phyloP scores from a whole-genome alignment of 441 rosid species.

The Gossypium schwendimanii region DNA sequence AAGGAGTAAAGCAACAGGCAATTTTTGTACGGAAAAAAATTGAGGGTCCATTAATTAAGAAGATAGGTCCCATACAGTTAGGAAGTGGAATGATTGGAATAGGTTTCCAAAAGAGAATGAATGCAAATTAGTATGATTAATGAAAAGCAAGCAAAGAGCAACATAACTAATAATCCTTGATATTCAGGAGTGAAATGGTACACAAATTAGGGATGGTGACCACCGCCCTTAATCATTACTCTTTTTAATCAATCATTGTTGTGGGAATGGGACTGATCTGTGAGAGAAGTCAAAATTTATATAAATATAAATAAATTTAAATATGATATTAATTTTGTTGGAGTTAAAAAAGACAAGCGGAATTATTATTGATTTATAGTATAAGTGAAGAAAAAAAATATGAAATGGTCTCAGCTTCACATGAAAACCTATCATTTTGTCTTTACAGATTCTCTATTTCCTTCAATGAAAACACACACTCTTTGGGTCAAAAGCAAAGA shows the following conservation, averaged over 20 bases:
- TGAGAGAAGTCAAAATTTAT: too few relatives aligned
- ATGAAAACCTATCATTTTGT: background rate
- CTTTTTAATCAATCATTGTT: background rate
- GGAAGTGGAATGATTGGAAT: background rate
- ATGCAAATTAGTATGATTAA: background rate
- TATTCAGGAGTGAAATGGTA: background rate
- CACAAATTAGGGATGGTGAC: background rate
- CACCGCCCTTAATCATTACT: background rate
- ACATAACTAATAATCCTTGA: background rate
- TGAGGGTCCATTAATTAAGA: background rate
- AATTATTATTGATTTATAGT: too few relatives aligned
- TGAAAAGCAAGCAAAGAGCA: background rate
- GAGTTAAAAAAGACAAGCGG: too few relatives aligned
- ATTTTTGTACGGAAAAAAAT: background rate
- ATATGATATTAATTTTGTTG: too few relatives aligned
- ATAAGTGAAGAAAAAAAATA: background rate
- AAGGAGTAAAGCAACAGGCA: conserved; percentile 5
- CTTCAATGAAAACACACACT: background rate
- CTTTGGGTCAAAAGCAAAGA: background rate
- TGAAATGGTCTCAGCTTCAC: background rate
- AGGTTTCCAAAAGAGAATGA: background rate
- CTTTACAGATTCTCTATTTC: background rate
- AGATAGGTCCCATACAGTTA: conserved; percentile 1
- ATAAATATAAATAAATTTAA: too few relatives aligned
- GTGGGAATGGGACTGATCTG: background rate